Percentiles rank a stretch among this genome's conserved stretches.
These are phyloP conservation scores for Protomyces macrosporus DNA, from an alignment of 1,139 yeast genomes.

Conservation along the genomic window DNA sequence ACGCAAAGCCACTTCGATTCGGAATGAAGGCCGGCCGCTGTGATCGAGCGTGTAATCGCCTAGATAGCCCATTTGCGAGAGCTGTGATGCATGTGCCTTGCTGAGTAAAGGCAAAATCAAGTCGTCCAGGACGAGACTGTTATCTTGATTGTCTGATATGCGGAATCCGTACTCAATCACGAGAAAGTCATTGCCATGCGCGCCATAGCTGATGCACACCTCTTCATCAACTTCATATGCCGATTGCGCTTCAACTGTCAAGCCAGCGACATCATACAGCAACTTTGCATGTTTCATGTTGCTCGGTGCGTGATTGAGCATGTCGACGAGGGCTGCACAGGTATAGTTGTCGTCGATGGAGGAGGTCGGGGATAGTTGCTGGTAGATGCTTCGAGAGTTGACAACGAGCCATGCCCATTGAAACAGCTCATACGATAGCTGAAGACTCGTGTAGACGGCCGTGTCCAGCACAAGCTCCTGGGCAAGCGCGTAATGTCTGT, in stretches of 20 bases:
- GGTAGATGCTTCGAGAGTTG: slow-evolving; percentile 26
- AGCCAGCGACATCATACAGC: slow-evolving; percentile 9
- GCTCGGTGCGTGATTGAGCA: slow-evolving; percentile 25
- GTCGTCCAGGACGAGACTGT: slow-evolving; percentile 7
- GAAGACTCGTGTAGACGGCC: not conserved
- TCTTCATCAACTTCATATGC: slow-evolving; percentile 17
- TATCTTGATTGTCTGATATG: slow-evolving; percentile 9
- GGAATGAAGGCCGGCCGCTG: slow-evolving; percentile 20
- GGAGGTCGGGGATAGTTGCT: slow-evolving; percentile 3
- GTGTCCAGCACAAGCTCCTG: not conserved
- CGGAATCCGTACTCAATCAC: slow-evolving; percentile 26
- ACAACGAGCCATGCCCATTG: slow-evolving; percentile 27
- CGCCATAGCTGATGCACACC: slow-evolving; percentile 23
- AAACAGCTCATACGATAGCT: not conserved
- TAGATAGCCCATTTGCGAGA: slow-evolving; percentile 13
- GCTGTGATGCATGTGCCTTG: not conserved
- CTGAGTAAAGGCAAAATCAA: not conserved
- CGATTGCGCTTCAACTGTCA: slow-evolving; percentile 9
- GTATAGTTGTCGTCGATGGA: slow-evolving; percentile 25
- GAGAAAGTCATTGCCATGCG: slow-evolving; percentile 23
- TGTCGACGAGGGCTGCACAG: slow-evolving; percentile 26
- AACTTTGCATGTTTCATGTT: slow-evolving; percentile 4
- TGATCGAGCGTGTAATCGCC: slow-evolving; percentile 21
- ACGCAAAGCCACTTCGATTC: slow-evolving; percentile 24
- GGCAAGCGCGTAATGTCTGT: slow-evolving; percentile 1